Evolutionary conservation across 2,329 filamentous ascomycete species (phyloP).

Genomic region (Lachnellula suecica): DNA sequence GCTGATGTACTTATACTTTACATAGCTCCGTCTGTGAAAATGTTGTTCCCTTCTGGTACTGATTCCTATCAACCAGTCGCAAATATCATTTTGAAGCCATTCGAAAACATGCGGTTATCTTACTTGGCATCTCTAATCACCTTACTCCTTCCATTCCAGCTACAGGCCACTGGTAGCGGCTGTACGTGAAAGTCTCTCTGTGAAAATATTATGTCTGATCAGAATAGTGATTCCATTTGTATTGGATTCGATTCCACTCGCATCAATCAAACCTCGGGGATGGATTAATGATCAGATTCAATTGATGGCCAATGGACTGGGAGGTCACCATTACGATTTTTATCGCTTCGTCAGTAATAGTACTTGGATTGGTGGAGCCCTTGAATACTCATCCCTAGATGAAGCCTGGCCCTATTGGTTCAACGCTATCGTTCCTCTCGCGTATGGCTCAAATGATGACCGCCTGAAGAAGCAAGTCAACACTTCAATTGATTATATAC

Average conservation of each 20-base stretch:
- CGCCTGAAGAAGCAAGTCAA: constrained; percentile 50
- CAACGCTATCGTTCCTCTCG: constrained; percentile 56
- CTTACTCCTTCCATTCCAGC: neutral
- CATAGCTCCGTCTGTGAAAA: neutral
- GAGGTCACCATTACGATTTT: constrained; percentile 51
- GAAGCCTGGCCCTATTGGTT: constrained; percentile 55
- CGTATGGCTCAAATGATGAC: constrained; percentile 48
- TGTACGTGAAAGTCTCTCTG: neutral
- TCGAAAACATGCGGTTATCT: neutral
- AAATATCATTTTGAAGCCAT: neutral
- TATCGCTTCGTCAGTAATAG: constrained; percentile 53
- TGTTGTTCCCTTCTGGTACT: neutral
- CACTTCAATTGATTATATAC: constrained; percentile 43
- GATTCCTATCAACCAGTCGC: no score
- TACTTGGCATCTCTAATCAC: neutral
- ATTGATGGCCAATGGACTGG: constrained; percentile 46
- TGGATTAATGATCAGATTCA: constrained; percentile 48
- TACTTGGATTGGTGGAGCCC: constrained; percentile 49
- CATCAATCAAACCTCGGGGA: constrained; percentile 41
- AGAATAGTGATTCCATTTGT: constrained; percentile 10
- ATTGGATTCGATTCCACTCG: constrained; percentile 11
- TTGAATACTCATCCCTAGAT: constrained; percentile 52
- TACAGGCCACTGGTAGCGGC: neutral
- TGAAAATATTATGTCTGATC: neutral
- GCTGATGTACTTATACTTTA: neutral